Base-by-base conservation (phyloP, 306 rosid genomes). In the Echinosophora koreensis region DNA sequence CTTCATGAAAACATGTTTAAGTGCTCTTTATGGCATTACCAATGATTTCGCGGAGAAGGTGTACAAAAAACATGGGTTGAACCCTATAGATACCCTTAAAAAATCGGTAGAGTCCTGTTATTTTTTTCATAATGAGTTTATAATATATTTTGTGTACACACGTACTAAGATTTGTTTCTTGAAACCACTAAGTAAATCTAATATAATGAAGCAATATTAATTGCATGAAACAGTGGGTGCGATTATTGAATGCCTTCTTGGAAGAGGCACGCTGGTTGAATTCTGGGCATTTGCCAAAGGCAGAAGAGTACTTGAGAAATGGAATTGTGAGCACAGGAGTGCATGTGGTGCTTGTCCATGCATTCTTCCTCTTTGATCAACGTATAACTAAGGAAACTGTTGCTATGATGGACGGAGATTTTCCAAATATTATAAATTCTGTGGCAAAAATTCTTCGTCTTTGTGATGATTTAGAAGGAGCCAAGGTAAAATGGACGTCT, bases 191-290 rank as follows among this genome's bases (percentile, higher is more conserved):
- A 14, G 37, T 68, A 15, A 47, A 16, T 58, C 37, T 39, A 39
- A 39, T 39, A 0, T 61, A 34, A 30, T 15, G 34, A 39, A 39
- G 44, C 44, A 15, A 22, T 22, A 22, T 22, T 22, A 22, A 14
- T 37, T 35, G 11, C 4, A 0, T 57, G 17, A 38, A 80, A 38
- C 81, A 81, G 89, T 83, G 91, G 91, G 63, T 42, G 34, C 86
- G 35, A 63, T 46, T 85, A 16, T 81, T 77, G 82, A 72, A 83
- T 9, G 86, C 91, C 3, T 85, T 83, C 69, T 34, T 83, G 5
- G 32, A 70, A 41, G 91, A 86, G 70, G 78, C 88, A 54, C 46
- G 61, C 28, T 85, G 89, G 88, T 34, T 83, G 51, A 64, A 66
- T 4, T 14, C 37, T 2, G 86, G 84, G 27, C 28, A 81, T 16